These are phyloP conservation scores for Nicotiana paniculata DNA, from an alignment of 257 asterid species.

Conservation along the genomic window DNA sequence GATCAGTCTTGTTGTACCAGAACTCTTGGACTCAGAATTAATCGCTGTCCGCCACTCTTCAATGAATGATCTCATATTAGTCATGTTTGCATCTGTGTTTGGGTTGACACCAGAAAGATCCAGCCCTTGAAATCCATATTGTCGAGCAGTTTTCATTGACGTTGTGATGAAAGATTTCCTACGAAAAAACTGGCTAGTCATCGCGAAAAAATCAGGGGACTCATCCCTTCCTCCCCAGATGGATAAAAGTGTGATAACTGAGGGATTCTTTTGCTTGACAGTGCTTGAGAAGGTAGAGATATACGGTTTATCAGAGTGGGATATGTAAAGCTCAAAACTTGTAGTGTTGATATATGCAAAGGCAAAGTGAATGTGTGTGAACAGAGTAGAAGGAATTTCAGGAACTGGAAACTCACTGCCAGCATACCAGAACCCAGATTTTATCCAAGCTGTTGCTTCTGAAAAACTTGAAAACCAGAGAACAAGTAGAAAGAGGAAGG, in stretches of 20 bases:
- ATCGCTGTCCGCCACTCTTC: conserved; percentile 32
- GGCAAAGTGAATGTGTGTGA: conserved; percentile 30
- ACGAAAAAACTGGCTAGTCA: conserved; percentile 12
- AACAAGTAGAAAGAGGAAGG: conserved; percentile 4
- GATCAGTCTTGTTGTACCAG: conserved; percentile 1
- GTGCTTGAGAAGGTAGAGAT: conserved; percentile 26
- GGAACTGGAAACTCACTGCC: conserved; percentile 27
- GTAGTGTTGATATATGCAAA: conserved; percentile 23
- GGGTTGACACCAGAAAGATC: conserved; percentile 8
- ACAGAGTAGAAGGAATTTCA: conserved; percentile 30
- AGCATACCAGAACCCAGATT: conserved; percentile 35
- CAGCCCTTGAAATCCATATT: conserved; percentile 26
- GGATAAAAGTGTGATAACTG: conserved; percentile 28
- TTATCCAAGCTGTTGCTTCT: conserved; percentile 24
- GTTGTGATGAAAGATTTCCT: conserved; percentile 22
- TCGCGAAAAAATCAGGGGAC: conserved; percentile 11
- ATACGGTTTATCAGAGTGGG: conserved; percentile 18
- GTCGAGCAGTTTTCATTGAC: conserved; percentile 17
- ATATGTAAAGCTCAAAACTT: conserved; percentile 15
- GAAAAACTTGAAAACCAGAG: conserved; percentile 4
- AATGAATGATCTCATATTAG: conserved; percentile 21
- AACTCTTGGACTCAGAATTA: conserved; percentile 9
- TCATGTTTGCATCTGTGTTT: conserved; percentile 13
- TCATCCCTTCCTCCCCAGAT: conserved; percentile 9
- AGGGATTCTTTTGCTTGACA: conserved; percentile 29